A percentile compares a stretch with the other conserved stretches of the same genome.
Conservation (phyloP, 2,329 filamentous ascomycete genomes). For the Trichoderma gracile region DNA sequence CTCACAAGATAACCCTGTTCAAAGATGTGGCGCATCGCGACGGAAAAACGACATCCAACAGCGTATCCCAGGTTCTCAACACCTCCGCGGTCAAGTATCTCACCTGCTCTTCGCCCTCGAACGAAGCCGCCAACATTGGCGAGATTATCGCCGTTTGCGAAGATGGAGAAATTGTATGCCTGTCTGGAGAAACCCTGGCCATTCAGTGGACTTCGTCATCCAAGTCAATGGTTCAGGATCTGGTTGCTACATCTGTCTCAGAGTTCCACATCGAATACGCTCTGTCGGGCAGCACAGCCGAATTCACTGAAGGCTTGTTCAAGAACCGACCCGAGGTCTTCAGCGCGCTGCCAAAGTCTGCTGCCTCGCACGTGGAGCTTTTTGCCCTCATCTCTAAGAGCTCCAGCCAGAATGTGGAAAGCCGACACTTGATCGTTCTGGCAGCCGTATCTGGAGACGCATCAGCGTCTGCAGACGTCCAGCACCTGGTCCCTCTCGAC, state of each 20-base stretch:
- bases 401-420: conserved; percentile 35
- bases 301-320: conserved; percentile 57
- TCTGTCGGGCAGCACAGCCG: conserved; percentile 47
- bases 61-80: conserved; percentile 46
- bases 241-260: conserved; percentile 37
- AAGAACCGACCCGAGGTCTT: conserved; percentile 56
- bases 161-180: conserved; percentile 61
- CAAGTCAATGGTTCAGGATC: conserved; percentile 41
- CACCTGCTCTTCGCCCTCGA: conserved; percentile 36
- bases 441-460: conserved; percentile 36
- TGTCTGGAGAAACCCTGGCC: conserved; percentile 55
- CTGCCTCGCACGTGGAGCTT: conserved; percentile 52
- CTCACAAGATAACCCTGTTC: conserved; percentile 59
- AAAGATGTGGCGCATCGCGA: conserved; percentile 55
- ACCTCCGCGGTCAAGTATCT: conserved; percentile 41
- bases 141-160: conserved; percentile 58
- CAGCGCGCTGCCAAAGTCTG: conserved; percentile 51
- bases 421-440: conserved; percentile 39
- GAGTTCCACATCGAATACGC: conserved; percentile 52
- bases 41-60: conserved; percentile 55
- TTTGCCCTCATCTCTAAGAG: conserved; percentile 53
- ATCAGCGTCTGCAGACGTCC: conserved; percentile 34
- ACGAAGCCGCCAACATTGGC: conserved; percentile 34
- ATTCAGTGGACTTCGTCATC: conserved; percentile 41
- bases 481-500: conserved; percentile 44